Conservation (phyloP, 2,329 filamentous ascomycete genomes). For the Pseudocercospora macadamiae region DNA sequence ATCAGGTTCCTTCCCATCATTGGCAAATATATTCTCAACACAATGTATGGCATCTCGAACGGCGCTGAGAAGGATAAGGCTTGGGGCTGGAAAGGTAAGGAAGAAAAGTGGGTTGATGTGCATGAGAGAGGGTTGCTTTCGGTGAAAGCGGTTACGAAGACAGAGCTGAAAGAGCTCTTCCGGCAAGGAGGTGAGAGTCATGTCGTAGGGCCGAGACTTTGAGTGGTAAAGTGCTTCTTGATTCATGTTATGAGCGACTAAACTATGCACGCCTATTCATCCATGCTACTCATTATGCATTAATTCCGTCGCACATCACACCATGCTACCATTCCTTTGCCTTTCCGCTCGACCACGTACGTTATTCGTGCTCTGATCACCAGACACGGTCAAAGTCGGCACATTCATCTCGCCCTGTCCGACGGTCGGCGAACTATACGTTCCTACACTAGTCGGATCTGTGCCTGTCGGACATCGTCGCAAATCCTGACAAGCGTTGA, state of each 20-base stretch:
- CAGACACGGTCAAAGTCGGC: background rate
- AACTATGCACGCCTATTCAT: background rate
- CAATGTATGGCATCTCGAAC: constrained; percentile 40
- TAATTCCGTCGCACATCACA: background rate
- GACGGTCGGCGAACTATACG: background rate
- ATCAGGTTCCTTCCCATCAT: constrained; percentile 65
- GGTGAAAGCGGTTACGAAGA: constrained; percentile 23
- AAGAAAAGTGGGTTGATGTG: constrained; percentile 23
- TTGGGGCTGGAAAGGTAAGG: constrained; percentile 25
- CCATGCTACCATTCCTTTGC: constrained; percentile 1
- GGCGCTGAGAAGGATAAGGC: constrained; percentile 41
- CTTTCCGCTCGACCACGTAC: background rate
- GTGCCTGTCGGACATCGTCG: background rate
- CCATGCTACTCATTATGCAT: no score
- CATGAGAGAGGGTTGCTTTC: constrained; percentile 23
- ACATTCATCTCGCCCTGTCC: background rate
- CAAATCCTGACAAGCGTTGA: background rate
- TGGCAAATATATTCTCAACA: constrained; percentile 60
- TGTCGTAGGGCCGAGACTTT: constrained; percentile 8
- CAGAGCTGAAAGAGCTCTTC: constrained; percentile 20
- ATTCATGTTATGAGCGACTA: background rate
- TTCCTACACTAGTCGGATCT: background rate
- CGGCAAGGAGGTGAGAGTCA: background rate
- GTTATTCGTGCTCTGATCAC: background rate
- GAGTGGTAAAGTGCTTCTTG: no score